Evolutionary conservation across 768 basidiomycete species (phyloP).

Genomic region (Lyophyllum atratum): DNA sequence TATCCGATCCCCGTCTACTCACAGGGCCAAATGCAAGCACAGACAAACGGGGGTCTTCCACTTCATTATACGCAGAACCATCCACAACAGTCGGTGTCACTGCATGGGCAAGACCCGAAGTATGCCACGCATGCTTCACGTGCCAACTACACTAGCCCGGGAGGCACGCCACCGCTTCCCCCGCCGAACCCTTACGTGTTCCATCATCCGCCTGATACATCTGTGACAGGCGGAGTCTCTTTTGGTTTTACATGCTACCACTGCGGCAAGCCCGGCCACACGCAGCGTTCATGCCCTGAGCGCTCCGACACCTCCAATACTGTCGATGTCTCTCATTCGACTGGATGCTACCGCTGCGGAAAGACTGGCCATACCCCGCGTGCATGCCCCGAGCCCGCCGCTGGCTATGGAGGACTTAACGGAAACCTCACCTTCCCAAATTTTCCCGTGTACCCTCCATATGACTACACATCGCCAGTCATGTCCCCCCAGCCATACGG

Average conservation of each 20-base stretch:
- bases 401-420: background rate
- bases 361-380: background rate
- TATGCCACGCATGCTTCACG: background rate
- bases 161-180: background rate
- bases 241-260: no score
- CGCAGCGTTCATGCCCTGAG: no score
- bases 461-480: constrained; percentile 26
- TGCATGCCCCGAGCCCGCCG: background rate
- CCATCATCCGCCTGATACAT: background rate
- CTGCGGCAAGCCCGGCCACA: no score
- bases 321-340: no score
- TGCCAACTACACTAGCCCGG: background rate
- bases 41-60: background rate
- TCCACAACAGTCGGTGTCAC: background rate
- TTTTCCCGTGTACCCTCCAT: constrained; percentile 14
- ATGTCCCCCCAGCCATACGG: constrained; percentile 36
- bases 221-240: no score
- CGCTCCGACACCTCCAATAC: background rate
- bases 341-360: background rate
- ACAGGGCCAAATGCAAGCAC: background rate
- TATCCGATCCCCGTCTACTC: constrained; percentile 13
- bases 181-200: background rate
- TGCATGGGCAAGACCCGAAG: background rate
- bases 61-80: background rate
- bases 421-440: background rate